Percentiles rank a stretch among this genome's conserved stretches.
These are phyloP conservation scores for Eimeria acervulina DNA, from an alignment of 169 alveolate genomes.

Conservation along the genomic window DNA sequence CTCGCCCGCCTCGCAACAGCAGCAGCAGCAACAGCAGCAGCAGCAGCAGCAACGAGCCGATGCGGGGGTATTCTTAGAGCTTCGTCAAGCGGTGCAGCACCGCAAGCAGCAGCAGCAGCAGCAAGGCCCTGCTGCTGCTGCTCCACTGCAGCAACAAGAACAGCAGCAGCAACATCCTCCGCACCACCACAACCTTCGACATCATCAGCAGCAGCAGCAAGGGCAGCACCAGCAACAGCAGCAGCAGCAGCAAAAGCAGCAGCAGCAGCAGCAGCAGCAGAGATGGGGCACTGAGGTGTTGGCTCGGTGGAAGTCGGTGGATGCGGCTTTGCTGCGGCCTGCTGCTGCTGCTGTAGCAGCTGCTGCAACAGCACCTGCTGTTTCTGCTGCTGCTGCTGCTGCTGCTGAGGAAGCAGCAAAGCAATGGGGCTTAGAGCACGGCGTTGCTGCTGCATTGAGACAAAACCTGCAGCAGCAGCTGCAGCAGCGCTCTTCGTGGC, in stretches of 20 bases:
- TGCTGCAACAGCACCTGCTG: too few relatives aligned
- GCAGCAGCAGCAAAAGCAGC: slow-evolving; percentile 1
- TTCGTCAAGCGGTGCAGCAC: not conserved
- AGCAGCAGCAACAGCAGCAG: slow-evolving; percentile 43
- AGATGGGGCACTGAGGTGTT: not conserved
- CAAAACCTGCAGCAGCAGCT: slow-evolving; percentile 4
- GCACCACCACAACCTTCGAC: not conserved
- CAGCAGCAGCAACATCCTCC: not conserved
- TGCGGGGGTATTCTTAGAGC: not conserved
- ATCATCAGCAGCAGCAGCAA: too few relatives aligned
- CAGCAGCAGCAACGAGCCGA: slow-evolving; percentile 6
- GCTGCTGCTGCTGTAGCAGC: too few relatives aligned
- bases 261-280: slow-evolving; percentile 51
- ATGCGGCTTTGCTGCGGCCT: not conserved
- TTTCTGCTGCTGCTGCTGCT: slow-evolving; percentile 9
- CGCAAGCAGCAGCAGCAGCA: too few relatives aligned
- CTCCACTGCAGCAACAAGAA: not conserved
- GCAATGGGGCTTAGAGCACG: slow-evolving; percentile 4
- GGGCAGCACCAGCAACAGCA: not conserved
- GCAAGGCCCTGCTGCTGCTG: not conserved
- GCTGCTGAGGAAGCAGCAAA: slow-evolving; percentile 5
- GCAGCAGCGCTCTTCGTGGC: slow-evolving; percentile 2
- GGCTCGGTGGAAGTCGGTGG: not conserved
- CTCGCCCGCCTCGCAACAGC: not conserved
- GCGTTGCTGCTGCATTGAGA: slow-evolving; percentile 2